Base-by-base conservation (phyloP, 495 filamentous ascomycete genomes). In the Xylaria telfairii region DNA sequence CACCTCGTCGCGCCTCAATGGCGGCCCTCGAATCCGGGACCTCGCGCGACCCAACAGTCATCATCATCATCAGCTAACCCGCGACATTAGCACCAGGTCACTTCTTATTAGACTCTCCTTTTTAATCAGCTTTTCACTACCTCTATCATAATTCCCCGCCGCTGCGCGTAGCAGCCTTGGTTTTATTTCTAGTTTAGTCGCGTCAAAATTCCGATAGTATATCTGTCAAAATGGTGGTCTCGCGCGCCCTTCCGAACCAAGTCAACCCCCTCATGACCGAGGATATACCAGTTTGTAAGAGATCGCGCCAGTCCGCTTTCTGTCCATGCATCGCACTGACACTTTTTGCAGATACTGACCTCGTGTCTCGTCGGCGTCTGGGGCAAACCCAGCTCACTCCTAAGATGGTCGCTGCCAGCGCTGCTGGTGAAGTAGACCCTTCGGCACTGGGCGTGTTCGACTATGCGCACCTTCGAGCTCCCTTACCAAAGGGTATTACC, bases 401-500 rank as follows among this genome's bases (percentile, higher is more conserved):
- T n/a, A 95, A 93, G 81, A 85, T 86, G 82, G 86, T 76, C 85
- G 88, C 73, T 81, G 91, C 78, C 79, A 90, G 69, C 85, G 90
- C 77, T 84, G 88, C 53, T 83, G 90, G 65, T 88, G 91, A 87
- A 84, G 85, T 71, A 89, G 91, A 87, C 86, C 89, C 76, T 88
- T 89, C 72, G 87, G 90, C 83, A 80, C 88, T 95, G 62, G 93
- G 93, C 42, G 87, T 89, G 32, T 98, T 99, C 77, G 95, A 97
- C 81, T 99, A 98, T 81, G 96, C 94, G 74, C 96, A 98, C 76
- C 86, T 99, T 57, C 91, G 95, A 71, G 94, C 93, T 68, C 94
- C 96, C 19, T 83, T 99, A 64, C 96, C 96, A 30, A 92, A 92
- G 79, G 92, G 94, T 67, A 89, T 98, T 73, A 90, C 89, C 47